Conservation (phyloP, 2,329 filamentous ascomycete genomes). For the Cadophora malorum region DNA sequence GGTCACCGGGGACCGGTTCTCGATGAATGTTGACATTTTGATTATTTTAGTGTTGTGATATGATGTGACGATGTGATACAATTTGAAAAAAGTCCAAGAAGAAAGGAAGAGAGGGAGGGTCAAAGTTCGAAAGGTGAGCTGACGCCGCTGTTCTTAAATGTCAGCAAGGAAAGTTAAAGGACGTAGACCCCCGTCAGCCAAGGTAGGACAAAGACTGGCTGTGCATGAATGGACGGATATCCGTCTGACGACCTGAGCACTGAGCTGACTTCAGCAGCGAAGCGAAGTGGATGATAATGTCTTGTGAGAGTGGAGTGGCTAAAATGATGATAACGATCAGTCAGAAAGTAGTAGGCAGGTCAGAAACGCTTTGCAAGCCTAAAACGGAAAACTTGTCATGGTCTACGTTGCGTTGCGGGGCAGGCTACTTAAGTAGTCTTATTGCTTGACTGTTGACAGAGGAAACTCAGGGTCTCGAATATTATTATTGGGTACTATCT, state of each 20-base stretch:
- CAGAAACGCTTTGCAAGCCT: not conserved
- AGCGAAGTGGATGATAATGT: not conserved
- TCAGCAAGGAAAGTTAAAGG: not conserved
- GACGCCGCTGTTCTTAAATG: not conserved
- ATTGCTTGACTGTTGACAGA: not conserved
- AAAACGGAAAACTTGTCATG: not conserved
- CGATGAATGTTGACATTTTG: slow-evolving; percentile 15
- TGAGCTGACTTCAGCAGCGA: not conserved
- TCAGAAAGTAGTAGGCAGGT: not conserved
- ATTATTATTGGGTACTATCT: not conserved
- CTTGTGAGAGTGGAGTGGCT: not conserved
- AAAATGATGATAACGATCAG: not conserved
- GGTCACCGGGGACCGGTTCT: not conserved
- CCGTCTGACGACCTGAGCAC: not conserved
- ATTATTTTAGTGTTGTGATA: not conserved
- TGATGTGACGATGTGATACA: not conserved
- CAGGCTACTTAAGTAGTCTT: not conserved
- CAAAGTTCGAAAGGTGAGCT: not conserved
- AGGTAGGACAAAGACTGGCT: not conserved
- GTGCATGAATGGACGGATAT: not conserved
- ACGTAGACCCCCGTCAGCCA: not conserved
- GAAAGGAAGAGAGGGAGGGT: not conserved
- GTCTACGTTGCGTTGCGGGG: not conserved
- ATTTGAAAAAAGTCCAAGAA: not conserved
- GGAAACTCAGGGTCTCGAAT: not conserved